Percentiles rank a stretch among this genome's conserved stretches.
Conservation (phyloP, 768 basidiomycete species). For the Boletus rubropictus region DNA sequence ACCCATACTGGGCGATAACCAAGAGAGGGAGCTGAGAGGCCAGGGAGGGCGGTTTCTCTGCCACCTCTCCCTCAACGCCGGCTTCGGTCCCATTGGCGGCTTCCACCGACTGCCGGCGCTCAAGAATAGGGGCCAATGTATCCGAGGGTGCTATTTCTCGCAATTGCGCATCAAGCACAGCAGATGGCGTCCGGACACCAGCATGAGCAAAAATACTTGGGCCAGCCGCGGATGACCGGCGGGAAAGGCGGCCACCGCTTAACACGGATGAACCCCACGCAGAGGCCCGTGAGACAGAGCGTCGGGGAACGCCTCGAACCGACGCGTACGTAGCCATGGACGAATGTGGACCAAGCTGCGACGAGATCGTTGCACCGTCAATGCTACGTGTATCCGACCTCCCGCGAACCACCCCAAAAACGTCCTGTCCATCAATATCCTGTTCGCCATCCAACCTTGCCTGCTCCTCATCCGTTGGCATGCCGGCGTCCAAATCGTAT, state of each 20-base stretch:
- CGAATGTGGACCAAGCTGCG: constrained; percentile 20
- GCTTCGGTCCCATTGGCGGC: constrained; percentile 14
- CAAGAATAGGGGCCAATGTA: constrained; percentile 48
- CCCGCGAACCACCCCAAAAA: constrained; percentile 15
- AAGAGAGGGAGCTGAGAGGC: constrained; percentile 71
- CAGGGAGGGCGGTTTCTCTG: constrained; percentile 59
- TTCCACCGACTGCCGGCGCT: constrained; percentile 37
- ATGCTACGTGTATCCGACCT: constrained; percentile 14
- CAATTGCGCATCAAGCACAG: constrained; percentile 68
- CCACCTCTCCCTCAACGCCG: constrained; percentile 35
- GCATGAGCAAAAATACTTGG: constrained; percentile 82
- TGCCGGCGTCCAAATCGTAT: constrained; percentile 41
- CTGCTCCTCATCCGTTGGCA: constrained; percentile 23
- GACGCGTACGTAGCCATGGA: constrained; percentile 24
- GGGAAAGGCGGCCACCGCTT: constrained; percentile 35
- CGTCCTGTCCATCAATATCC: constrained; percentile 29
- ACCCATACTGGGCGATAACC: constrained; percentile 86
- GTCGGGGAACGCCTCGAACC: constrained; percentile 29
- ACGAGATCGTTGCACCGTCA: constrained; percentile 16
- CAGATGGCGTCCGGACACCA: constrained; percentile 74
- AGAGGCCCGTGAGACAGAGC: constrained; percentile 25
- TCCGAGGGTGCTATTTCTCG: constrained; percentile 36
- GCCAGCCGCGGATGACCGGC: constrained; percentile 49
- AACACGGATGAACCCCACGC: constrained; percentile 30
- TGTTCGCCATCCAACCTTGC: constrained; percentile 44